These are phyloP conservation scores for Coelastrella sp. DNA, from an alignment of 139 green algal genomes.

Conservation along the genomic window DNA sequence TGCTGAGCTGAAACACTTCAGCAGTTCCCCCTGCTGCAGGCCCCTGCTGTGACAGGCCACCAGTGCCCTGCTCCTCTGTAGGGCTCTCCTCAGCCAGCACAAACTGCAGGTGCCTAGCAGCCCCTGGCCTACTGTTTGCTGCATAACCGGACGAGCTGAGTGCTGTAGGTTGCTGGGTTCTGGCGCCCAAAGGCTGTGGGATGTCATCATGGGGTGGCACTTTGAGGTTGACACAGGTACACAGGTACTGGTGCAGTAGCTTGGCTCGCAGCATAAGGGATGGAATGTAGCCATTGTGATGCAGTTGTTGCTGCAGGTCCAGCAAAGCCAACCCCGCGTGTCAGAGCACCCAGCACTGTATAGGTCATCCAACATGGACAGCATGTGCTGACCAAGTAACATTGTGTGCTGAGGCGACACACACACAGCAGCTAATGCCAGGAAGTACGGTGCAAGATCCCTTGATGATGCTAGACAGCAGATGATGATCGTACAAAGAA, in stretches of 20 bases:
- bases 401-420: not conserved
- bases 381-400: not conserved
- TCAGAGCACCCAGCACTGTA: too few species aligned
- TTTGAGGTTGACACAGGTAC: slow-evolving; percentile 34
- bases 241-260: slow-evolving; percentile 64
- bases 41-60: not conserved
- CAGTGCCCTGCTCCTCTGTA: slow-evolving; percentile 5
- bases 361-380: too few species aligned
- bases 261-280: slow-evolving; percentile 58
- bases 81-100: not conserved
- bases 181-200: not conserved
- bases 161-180: not conserved
- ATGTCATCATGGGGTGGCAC: slow-evolving; percentile 6
- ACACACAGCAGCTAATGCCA: not conserved
- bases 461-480: too few species aligned
- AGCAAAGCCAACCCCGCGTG: not conserved
- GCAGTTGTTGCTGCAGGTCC: slow-evolving; percentile 24
- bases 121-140: not conserved
- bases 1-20: slow-evolving; percentile 7
- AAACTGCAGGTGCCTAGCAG: slow-evolving; percentile 4
- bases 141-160: not conserved
- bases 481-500: too few species aligned
- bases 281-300: slow-evolving; percentile 62
- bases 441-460: not conserved
- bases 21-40: not conserved